Conservation (phyloP, 371 early-diverging fungal species). For the Mucor ambiguus region DNA sequence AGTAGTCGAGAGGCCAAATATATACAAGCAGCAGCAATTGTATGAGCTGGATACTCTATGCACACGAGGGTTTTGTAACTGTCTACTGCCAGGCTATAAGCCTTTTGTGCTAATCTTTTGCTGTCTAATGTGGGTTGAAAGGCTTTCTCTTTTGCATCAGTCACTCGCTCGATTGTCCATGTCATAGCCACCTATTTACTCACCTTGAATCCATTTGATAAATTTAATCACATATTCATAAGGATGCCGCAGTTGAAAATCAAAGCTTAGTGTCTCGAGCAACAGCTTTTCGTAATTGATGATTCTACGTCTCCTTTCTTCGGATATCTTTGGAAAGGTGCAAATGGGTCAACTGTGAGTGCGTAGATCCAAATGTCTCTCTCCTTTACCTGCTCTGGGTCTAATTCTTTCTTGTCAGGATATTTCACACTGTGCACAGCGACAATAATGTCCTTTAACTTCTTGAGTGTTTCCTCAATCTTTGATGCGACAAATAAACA, state of each 20-base stretch:
- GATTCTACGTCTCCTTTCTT: slow-evolving; percentile 59
- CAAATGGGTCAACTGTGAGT: not conserved
- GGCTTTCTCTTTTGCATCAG: slow-evolving; percentile 1
- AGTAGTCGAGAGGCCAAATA: slow-evolving; percentile 56
- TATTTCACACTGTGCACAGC: slow-evolving; percentile 62
- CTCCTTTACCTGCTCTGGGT: slow-evolving; percentile 43
- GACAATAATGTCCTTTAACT: slow-evolving; percentile 72
- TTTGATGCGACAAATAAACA: slow-evolving; percentile 79
- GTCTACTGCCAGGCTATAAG: slow-evolving; percentile 56
- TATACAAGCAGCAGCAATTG: slow-evolving; percentile 66
- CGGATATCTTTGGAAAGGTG: slow-evolving; percentile 29
- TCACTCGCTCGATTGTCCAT: not conserved
- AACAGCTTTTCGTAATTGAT: slow-evolving; percentile 62
- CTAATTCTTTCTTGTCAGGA: slow-evolving; percentile 59
- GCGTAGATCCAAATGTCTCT: not conserved
- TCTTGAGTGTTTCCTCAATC: slow-evolving; percentile 79
- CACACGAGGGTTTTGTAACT: slow-evolving; percentile 64
- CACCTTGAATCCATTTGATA: slow-evolving; percentile 61
- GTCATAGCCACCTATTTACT: not conserved
- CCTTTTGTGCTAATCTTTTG: slow-evolving; percentile 49
- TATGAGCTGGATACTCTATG: slow-evolving; percentile 65
- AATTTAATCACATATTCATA: slow-evolving; percentile 66
- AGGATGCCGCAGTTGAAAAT: slow-evolving; percentile 65
- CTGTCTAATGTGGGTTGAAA: slow-evolving; percentile 40
- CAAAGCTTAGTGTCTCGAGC: slow-evolving; percentile 65